phyloP scores from a whole-genome alignment of 768 basidiomycete species.

The Sarcodon aspratus region DNA sequence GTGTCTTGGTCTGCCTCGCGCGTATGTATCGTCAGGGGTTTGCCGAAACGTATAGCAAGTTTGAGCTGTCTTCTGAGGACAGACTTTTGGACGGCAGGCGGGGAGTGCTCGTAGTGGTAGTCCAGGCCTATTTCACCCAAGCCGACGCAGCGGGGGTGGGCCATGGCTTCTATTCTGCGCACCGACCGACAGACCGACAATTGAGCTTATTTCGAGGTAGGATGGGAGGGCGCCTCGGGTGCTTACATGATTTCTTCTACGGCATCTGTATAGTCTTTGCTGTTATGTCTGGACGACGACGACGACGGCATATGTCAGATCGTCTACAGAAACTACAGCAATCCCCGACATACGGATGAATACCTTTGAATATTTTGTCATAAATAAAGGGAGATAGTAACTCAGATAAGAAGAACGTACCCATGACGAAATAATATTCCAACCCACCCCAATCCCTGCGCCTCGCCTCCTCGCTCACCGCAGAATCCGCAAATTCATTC shows the following conservation, averaged over 20 bases:
- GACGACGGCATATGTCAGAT: background rate
- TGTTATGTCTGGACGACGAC: constrained; percentile 46
- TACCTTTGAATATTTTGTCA: constrained; percentile 29
- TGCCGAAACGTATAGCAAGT: constrained; percentile 54
- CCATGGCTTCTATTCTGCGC: constrained; percentile 58
- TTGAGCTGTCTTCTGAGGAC: constrained; percentile 62
- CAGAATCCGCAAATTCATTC: constrained; percentile 67
- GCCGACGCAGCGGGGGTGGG: constrained; percentile 73
- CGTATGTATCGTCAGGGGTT: constrained; percentile 80
- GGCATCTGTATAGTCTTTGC: constrained; percentile 22
- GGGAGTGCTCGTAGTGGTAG: constrained; percentile 75
- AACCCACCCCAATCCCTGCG: constrained; percentile 49
- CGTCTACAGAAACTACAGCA: background rate
- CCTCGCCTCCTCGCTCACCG: constrained; percentile 35
- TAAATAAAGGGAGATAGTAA: background rate
- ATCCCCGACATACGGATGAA: constrained; percentile 49
- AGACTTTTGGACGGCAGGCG: constrained; percentile 51
- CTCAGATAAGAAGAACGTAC: constrained; percentile 21
- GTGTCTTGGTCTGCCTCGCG: constrained; percentile 81
- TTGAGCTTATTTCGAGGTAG: background rate
- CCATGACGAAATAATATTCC: constrained; percentile 79
- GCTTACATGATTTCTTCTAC: background rate
- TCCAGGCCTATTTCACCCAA: constrained; percentile 88
- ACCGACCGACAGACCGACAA: background rate
- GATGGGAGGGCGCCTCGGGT: background rate